Evolutionary conservation across 2,329 filamentous ascomycete species (phyloP).

Genomic region (Colletotrichum horii): DNA sequence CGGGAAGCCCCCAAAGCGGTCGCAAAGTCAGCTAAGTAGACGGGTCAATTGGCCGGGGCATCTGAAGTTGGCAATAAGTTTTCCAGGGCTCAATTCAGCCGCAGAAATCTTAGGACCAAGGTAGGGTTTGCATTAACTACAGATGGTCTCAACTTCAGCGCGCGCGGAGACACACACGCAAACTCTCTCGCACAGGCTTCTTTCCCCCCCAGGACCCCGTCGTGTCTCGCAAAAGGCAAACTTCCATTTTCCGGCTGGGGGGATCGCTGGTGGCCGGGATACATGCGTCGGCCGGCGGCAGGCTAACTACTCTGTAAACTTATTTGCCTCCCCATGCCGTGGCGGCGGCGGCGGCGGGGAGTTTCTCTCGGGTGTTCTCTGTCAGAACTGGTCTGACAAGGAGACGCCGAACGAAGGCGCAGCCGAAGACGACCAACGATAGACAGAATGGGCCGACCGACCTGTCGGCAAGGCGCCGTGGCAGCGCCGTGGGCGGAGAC

Average conservation of each 20-base stretch:
- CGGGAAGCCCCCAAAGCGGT: constrained; percentile 1
- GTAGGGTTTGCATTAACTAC: background rate
- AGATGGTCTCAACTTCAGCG: constrained; percentile 3
- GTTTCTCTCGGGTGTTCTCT: background rate
- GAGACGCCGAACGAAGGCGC: background rate
- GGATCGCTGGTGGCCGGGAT: background rate
- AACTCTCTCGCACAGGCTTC: background rate
- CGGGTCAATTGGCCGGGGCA: background rate
- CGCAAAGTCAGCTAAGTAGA: background rate
- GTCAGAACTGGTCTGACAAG: background rate
- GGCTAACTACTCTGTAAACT: background rate
- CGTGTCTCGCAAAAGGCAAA: background rate
- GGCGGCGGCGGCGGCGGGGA: background rate
- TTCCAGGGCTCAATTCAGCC: background rate
- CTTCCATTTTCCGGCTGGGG: background rate
- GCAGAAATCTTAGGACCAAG: background rate
- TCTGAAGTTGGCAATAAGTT: background rate
- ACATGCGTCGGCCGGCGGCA: background rate
- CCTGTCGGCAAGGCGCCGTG: background rate
- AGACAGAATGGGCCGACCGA: background rate
- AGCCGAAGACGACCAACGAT: background rate
- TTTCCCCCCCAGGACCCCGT: background rate
- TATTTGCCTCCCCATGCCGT: background rate
- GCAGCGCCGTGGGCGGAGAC: background rate
- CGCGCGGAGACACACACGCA: background rate